Percentiles rank a stretch among this genome's conserved stretches.
These are phyloP conservation scores for Plicaturopsis crispa DNA, from an alignment of 768 basidiomycete genomes.

Conservation along the genomic window DNA sequence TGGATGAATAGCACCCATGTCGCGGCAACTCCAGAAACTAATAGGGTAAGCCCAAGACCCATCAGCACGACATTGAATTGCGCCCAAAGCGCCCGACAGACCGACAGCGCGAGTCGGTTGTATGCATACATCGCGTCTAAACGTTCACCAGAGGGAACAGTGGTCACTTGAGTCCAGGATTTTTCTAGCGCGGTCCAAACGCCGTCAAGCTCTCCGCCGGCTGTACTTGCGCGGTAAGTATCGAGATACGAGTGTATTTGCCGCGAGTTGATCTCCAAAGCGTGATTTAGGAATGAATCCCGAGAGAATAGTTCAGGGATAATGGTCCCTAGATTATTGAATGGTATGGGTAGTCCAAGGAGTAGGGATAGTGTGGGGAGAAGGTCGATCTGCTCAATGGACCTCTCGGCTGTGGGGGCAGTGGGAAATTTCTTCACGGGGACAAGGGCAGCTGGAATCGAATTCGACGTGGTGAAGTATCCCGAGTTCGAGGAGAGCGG, in stretches of 20 bases:
- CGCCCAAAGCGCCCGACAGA: slow-evolving; percentile 88
- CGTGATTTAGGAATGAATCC: slow-evolving; percentile 39
- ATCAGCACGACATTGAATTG: slow-evolving; percentile 84
- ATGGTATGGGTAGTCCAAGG: slow-evolving; percentile 90
- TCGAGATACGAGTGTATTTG: slow-evolving; percentile 76
- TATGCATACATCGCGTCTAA: slow-evolving; percentile 14
- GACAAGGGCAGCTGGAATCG: slow-evolving; percentile 44
- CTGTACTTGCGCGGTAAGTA: slow-evolving; percentile 62
- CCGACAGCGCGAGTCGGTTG: slow-evolving; percentile 31
- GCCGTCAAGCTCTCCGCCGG: slow-evolving; percentile 67
- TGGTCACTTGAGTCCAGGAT: slow-evolving; percentile 29
- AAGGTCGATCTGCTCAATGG: slow-evolving; percentile 89
- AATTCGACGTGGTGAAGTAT: slow-evolving; percentile 11
- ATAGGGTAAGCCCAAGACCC: slow-evolving; percentile 57
- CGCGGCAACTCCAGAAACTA: slow-evolving; percentile 48
- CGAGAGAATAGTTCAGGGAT: slow-evolving; percentile 89
- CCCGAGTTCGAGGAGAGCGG: slow-evolving; percentile 38
- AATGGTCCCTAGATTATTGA: slow-evolving; percentile 86
- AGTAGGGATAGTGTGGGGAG: slow-evolving; percentile 84
- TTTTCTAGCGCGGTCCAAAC: slow-evolving; percentile 47
- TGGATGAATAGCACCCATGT: slow-evolving; percentile 48
- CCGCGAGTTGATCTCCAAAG: slow-evolving; percentile 59
- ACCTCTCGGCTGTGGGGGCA: slow-evolving; percentile 44
- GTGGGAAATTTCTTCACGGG: slow-evolving; percentile 54
- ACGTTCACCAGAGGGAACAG: slow-evolving; percentile 14